phyloP scores from a whole-genome alignment of 2,329 filamentous ascomycete genomes.

The Coniochaeta sp. region DNA sequence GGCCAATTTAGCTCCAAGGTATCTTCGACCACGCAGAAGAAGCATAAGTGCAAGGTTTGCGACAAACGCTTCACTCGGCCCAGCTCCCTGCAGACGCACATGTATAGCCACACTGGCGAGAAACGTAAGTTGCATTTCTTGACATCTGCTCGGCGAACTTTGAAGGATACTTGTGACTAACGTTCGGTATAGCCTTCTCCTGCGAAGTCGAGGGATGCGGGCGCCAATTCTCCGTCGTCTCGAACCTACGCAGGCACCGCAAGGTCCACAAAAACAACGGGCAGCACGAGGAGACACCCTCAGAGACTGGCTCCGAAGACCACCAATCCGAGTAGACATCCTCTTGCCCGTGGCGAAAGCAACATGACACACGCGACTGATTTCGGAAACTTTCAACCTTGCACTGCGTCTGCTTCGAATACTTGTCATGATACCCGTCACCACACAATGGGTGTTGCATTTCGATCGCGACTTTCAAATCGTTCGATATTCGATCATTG shows the following conservation, averaged over 20 bases:
- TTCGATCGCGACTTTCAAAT: background rate
- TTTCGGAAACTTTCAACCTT: background rate
- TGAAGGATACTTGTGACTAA: constrained; percentile 5
- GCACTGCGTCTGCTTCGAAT: background rate
- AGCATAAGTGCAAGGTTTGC: constrained; percentile 99
- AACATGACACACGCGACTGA: background rate
- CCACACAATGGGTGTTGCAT: background rate
- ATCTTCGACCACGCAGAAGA: constrained; percentile 93
- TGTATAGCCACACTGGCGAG: constrained; percentile 97
- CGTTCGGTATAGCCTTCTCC: constrained; percentile 63
- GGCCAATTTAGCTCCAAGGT: constrained; percentile 96
- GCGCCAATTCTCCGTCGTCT: constrained; percentile 94
- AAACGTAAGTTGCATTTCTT: constrained; percentile 68
- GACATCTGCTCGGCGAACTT: background rate
- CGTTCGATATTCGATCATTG: background rate
- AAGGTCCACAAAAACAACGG: constrained; percentile 87
- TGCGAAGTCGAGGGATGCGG: constrained; percentile 94
- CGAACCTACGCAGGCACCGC: constrained; percentile 86
- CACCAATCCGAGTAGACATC: constrained; percentile 44
- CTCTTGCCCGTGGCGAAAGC: background rate
- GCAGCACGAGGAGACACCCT: constrained; percentile 27
- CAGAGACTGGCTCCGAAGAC: constrained; percentile 57
- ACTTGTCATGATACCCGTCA: background rate
- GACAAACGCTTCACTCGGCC: constrained; percentile 95
- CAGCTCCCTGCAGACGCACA: constrained; percentile 91